Conservation (phyloP, 805 yeast genomes). For the Cyberlindnera meyerae region DNA sequence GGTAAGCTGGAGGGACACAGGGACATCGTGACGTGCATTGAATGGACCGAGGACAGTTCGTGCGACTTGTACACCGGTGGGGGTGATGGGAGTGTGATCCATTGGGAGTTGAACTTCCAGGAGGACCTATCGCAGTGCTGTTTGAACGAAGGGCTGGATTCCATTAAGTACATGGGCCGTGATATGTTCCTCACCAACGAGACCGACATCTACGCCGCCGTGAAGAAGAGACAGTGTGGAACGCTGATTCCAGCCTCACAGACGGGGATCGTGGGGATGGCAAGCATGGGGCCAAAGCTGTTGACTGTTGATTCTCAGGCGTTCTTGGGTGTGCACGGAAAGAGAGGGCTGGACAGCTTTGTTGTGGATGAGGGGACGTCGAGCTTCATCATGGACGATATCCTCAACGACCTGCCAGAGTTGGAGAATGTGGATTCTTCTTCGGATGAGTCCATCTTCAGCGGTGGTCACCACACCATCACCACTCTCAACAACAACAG, state of each 20-base stretch:
- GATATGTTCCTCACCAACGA: conserved; percentile 26
- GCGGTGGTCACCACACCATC: too few relatives aligned
- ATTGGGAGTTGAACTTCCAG: conserved; percentile 53
- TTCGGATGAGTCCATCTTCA: conserved; percentile 8
- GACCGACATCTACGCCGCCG: conserved; percentile 27
- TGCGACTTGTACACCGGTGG: conserved; percentile 57
- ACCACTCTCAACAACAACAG: conserved; percentile 17
- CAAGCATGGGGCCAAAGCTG: conserved; percentile 36
- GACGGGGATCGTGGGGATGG: conserved; percentile 42
- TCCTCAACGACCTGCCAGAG: conserved; percentile 16
- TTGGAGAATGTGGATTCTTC: not conserved
- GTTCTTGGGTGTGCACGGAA: conserved; percentile 51
- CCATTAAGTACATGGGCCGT: conserved; percentile 29
- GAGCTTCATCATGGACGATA: conserved; percentile 19
- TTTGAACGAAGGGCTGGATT: conserved; percentile 41
- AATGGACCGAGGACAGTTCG: conserved; percentile 51
- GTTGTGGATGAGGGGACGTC: conserved; percentile 21
- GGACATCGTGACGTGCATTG: conserved; percentile 48
- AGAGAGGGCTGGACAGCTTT: conserved; percentile 24
- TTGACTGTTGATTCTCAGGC: conserved; percentile 51
- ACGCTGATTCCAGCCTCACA: conserved; percentile 59
- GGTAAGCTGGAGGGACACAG: conserved; percentile 52
- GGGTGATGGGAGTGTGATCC: conserved; percentile 56
- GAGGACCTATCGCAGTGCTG: conserved; percentile 36
- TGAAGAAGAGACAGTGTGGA: conserved; percentile 51